Percentiles rank a stretch among this genome's conserved stretches.
Conservation (phyloP, 768 basidiomycete genomes). For the Clitopilus passeckerianus region DNA sequence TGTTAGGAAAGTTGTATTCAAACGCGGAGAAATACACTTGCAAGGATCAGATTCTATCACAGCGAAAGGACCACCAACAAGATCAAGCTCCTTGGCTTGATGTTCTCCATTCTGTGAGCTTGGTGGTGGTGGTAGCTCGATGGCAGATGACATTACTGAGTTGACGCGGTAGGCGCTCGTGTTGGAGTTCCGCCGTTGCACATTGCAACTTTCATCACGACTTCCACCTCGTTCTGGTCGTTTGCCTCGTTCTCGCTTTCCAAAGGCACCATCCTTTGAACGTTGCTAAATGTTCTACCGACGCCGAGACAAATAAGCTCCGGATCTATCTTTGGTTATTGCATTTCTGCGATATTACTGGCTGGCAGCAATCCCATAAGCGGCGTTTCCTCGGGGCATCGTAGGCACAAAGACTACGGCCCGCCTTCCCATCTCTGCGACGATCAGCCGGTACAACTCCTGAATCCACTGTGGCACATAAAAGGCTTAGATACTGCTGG, state of each 20-base stretch:
- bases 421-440: conserved; percentile 1
- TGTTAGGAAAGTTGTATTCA: background rate
- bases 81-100: conserved; percentile 25
- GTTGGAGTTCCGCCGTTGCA: background rate
- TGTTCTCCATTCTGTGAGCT: background rate
- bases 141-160: background rate
- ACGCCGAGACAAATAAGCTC: background rate
- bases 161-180: background rate
- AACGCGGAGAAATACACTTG: conserved; percentile 11
- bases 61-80: conserved; percentile 59
- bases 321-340: background rate
- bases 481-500: background rate
- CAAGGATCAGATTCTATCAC: conserved; percentile 57
- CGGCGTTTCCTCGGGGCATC: background rate
- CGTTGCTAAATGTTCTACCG: background rate
- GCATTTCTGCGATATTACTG: too few relatives aligned
- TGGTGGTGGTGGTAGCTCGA: background rate
- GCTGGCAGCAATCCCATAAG: background rate
- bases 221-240: background rate
- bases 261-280: background rate
- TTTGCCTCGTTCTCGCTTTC: background rate
- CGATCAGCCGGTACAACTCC: conserved; percentile 5
- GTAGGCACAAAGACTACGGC: background rate
- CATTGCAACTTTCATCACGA: background rate
- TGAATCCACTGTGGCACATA: conserved; percentile 6